phyloP scores from a whole-genome alignment of 352 stramenopile genomes.

The Phytopythium sindhum region DNA sequence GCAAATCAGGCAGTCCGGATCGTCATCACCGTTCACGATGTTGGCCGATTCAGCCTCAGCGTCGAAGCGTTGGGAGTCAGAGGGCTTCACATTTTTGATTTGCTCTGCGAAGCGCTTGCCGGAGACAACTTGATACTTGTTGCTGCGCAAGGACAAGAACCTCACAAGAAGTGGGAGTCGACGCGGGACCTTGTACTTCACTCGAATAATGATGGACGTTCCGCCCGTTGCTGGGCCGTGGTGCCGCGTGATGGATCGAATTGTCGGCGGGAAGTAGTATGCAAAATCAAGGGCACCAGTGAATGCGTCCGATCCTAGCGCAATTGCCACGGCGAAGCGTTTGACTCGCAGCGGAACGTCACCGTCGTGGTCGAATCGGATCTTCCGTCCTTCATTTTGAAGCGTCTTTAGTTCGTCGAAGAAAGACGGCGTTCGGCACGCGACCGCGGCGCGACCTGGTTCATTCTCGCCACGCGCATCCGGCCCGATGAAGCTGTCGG shows the following conservation, averaged over 20 bases:
- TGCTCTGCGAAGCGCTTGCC: slow-evolving; percentile 6
- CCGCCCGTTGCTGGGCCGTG: slow-evolving; percentile 61
- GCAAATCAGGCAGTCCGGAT: slow-evolving; percentile 37
- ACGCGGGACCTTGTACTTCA: slow-evolving; percentile 69
- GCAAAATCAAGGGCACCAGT: slow-evolving; percentile 44
- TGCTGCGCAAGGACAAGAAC: slow-evolving; percentile 38
- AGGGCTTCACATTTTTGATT: neutral
- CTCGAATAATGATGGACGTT: slow-evolving; percentile 48
- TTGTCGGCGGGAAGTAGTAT: slow-evolving; percentile 54
- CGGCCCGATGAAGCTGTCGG: slow-evolving; percentile 6
- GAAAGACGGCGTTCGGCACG: slow-evolving; percentile 50
- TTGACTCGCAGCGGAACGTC: slow-evolving; percentile 16
- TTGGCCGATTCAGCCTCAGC: neutral
- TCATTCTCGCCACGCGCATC: neutral
- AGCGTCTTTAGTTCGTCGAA: slow-evolving; percentile 46
- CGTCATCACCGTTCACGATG: slow-evolving; percentile 10
- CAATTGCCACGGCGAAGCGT: slow-evolving; percentile 36
- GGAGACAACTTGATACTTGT: slow-evolving; percentile 15
- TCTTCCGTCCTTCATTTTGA: slow-evolving; percentile 4
- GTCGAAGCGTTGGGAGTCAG: neutral
- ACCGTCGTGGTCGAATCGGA: slow-evolving; percentile 10
- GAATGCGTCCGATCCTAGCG: slow-evolving; percentile 41
- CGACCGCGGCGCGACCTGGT: slow-evolving; percentile 12
- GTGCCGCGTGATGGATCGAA: slow-evolving; percentile 60
- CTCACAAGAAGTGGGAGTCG: slow-evolving; percentile 44